phyloP scores from a whole-genome alignment of 306 rosid species.

The Parietaria judaica region DNA sequence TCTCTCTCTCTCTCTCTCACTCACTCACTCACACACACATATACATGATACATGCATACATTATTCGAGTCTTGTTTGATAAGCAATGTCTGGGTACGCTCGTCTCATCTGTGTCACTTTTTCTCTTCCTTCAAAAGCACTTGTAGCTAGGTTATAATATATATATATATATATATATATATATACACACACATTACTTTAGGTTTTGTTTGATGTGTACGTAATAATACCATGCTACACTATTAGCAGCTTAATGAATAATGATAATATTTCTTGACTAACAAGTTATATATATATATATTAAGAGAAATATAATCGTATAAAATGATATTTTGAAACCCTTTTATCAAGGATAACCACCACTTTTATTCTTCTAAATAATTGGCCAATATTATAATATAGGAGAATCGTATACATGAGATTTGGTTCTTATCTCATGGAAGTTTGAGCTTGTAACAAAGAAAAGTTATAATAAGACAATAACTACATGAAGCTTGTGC shows the following conservation, averaged over 20 bases:
- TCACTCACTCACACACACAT: neutral
- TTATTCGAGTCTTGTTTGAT: constrained; percentile 6
- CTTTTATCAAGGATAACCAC: constrained; percentile 7
- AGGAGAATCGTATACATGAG: constrained; percentile 23
- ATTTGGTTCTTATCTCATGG: constrained; percentile 37
- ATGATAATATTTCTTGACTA: too few species aligned
- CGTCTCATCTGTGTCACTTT: neutral
- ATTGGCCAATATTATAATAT: constrained; percentile 20
- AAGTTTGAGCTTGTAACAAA: constrained; percentile 33
- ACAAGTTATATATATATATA: too few species aligned
- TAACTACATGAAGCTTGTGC: constrained; percentile 26
- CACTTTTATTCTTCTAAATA: neutral
- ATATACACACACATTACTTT: too few species aligned
- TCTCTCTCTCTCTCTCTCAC: neutral
- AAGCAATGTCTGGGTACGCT: neutral
- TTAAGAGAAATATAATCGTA: too few species aligned
- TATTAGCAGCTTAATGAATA: too few species aligned
- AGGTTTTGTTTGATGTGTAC: too few species aligned
- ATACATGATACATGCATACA: too few species aligned
- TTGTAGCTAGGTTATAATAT: neutral
- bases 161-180: neutral
- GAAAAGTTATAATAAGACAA: constrained; percentile 19
- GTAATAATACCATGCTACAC: too few species aligned
- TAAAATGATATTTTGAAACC: neutral
- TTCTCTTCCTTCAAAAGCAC: neutral